Percentiles rank a stretch among this genome's conserved stretches.
phyloP scores from a whole-genome alignment of 2,329 filamentous ascomycete species.

The Chaetomium globosum region DNA sequence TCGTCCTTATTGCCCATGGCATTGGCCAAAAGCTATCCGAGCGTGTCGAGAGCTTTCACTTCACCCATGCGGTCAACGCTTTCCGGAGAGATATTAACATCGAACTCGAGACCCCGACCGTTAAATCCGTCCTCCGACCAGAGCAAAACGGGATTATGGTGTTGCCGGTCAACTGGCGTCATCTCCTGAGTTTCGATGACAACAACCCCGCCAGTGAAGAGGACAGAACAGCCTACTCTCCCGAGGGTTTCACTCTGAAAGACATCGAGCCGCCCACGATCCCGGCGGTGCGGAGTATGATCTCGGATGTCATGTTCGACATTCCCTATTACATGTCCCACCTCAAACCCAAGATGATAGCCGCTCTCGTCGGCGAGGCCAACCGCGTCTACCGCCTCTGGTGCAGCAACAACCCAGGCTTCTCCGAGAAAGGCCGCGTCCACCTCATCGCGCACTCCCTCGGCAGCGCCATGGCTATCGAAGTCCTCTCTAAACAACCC shows the following conservation, averaged over 20 bases:
- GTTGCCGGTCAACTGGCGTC: slow-evolving; percentile 90
- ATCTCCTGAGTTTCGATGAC: slow-evolving; percentile 84
- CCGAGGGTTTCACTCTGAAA: slow-evolving; percentile 67
- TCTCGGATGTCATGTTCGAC: slow-evolving; percentile 97
- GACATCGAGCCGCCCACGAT: slow-evolving; percentile 92
- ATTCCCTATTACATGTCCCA: slow-evolving; percentile 97
- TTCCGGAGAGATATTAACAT: slow-evolving; percentile 85
- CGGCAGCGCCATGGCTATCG: slow-evolving; percentile 90
- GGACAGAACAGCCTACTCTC: slow-evolving; percentile 55
- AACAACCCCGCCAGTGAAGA: slow-evolving; percentile 63
- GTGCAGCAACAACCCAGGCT: slow-evolving; percentile 91
- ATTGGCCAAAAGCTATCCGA: slow-evolving; percentile 97
- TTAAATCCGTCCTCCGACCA: slow-evolving; percentile 74
- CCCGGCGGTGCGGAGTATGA: slow-evolving; percentile 87
- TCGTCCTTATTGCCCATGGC: slow-evolving; percentile 89
- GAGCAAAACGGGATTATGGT: slow-evolving; percentile 92
- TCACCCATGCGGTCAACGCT: slow-evolving; percentile 91
- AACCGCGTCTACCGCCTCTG: slow-evolving; percentile 95
- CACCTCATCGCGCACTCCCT: slow-evolving; percentile 93
- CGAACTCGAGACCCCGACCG: slow-evolving; percentile 72
- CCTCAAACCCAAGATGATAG: slow-evolving; percentile 93
- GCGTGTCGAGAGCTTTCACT: slow-evolving; percentile 92
- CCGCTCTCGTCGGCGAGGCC: slow-evolving; percentile 83
- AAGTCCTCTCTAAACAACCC: slow-evolving; percentile 87
- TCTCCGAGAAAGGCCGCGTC: slow-evolving; percentile 76